phyloP scores from a whole-genome alignment of 257 asterid genomes.

The Nicotiana sylvestris region DNA sequence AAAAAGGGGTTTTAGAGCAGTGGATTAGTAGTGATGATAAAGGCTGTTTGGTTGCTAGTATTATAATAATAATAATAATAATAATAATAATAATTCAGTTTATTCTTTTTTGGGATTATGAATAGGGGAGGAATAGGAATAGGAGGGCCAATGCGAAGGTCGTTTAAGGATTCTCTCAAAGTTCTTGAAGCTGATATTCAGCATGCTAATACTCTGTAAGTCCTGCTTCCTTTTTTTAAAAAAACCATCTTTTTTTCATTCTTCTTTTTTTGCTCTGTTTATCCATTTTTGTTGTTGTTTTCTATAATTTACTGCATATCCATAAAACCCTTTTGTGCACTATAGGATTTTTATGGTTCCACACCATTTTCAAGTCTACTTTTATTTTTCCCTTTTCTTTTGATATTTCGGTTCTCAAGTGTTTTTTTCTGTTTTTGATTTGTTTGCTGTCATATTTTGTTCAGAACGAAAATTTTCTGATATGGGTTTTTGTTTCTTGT shows the following conservation, averaged over 20 bases:
- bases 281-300: not conserved
- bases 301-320: not conserved
- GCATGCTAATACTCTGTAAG: conserved; percentile 79
- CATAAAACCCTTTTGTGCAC: not conserved
- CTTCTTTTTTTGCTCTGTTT: not conserved
- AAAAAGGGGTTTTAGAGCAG: not conserved
- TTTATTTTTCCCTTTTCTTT: not conserved
- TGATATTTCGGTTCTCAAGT: not conserved
- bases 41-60: not conserved
- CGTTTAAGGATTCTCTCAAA: conserved; percentile 78
- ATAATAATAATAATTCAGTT: no score
- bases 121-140: conserved; percentile 19
- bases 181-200: conserved; percentile 87
- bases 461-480: not conserved
- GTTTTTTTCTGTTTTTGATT: no score
- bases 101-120: no score
- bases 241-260: not conserved
- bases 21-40: conserved; percentile 4
- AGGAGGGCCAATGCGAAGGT: conserved; percentile 54
- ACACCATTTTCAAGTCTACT: not conserved
- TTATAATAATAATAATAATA: no score
- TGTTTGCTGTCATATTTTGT: not conserved
- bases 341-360: not conserved
- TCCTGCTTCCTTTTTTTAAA: not conserved
- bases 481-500: not conserved